These are phyloP conservation scores for Somion occarium DNA, from an alignment of 1,284 basidiomycete species.

Conservation along the genomic window DNA sequence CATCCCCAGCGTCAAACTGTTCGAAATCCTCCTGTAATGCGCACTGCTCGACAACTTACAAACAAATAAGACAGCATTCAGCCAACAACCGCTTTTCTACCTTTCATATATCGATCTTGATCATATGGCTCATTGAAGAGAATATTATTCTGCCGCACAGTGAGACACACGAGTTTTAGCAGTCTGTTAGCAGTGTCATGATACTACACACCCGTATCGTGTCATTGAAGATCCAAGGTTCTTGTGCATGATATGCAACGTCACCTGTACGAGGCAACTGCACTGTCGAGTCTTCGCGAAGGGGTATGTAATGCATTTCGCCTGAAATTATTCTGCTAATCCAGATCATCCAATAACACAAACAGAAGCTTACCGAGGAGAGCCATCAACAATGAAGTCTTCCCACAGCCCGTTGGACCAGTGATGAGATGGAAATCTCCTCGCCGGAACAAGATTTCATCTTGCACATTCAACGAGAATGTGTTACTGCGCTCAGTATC, in stretches of 20 bases:
- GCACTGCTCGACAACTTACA: conserved; percentile 51
- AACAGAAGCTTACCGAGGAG: conserved; percentile 34
- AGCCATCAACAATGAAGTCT: conserved; percentile 48
- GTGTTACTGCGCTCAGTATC: conserved; percentile 16
- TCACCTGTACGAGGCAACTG: conserved; percentile 59
- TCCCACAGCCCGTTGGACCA: conserved; percentile 54
- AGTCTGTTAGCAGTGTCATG: background rate
- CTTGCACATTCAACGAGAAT: conserved; percentile 44
- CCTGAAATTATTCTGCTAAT: conserved; percentile 24
- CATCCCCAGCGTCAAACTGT: conserved; percentile 64
- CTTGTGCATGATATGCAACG: conserved; percentile 70
- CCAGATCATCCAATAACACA: conserved; percentile 12
- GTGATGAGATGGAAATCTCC: conserved; percentile 57
- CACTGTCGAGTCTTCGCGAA: conserved; percentile 49
- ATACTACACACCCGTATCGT: conserved; percentile 31
- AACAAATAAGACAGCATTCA: conserved; percentile 25
- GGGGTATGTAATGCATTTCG: conserved; percentile 55
- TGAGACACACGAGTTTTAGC: background rate
- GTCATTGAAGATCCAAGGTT: conserved; percentile 65
- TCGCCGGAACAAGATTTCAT: conserved; percentile 49
- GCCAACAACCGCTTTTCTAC: conserved; percentile 13
- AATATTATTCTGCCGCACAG: conserved; percentile 32
- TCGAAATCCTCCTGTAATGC: conserved; percentile 56
- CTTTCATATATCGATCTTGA: conserved; percentile 37
- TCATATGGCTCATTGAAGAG: conserved; percentile 36